Evolutionary conservation across 345 rosid genomes (phyloP), one percentile per base, ranked within the genome.

Genomic region (Salix exigua): DNA sequence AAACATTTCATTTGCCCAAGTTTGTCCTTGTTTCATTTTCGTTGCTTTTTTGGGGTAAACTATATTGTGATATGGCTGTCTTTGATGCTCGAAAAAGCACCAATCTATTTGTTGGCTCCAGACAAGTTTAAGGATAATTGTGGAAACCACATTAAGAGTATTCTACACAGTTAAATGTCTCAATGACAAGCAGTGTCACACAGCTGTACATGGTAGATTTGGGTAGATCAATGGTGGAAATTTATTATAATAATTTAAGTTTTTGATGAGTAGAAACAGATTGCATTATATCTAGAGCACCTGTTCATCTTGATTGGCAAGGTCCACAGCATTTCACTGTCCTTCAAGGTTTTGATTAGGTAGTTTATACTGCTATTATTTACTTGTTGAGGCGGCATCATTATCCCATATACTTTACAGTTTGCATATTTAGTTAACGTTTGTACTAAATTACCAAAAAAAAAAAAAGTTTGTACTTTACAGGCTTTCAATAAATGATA

Each of bases 271-370:
- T 33, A 61, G 70, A 79, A 44, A 42, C 51, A 30, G 65, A 62
- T 44, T 12, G 8, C 26, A 37, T 46, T 35, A 33, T 73, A 65
- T 63, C 48, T 73, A 26, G 68, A 51, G 37, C 7, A 76, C 38
- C 72, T 68, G 42, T 74, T 72, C 73, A 75, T 73, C 64, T 62
- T 61, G 68, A 75, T 51, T 60, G 62, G 50, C 58, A 71, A 61
- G 73, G 82, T 74, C 65, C 75, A 66, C 72, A 61, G 53, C 63
- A 65, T 73, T n/a, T 35, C 25, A 60, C 68, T 78, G 60, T 42
- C 30, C 42, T 73, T 62, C 5, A 51, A 69, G 14, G 31, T 50
- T 75, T 75, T n/a, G 23, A 48, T 65, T n/a, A 33, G 51, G 44
- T 28, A 65, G 66, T 67, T 21, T 73, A 50, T 21, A 48, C 46